Base-by-base conservation (phyloP, 2,329 filamentous ascomycete genomes). In the Diaporthe citriasiana region DNA sequence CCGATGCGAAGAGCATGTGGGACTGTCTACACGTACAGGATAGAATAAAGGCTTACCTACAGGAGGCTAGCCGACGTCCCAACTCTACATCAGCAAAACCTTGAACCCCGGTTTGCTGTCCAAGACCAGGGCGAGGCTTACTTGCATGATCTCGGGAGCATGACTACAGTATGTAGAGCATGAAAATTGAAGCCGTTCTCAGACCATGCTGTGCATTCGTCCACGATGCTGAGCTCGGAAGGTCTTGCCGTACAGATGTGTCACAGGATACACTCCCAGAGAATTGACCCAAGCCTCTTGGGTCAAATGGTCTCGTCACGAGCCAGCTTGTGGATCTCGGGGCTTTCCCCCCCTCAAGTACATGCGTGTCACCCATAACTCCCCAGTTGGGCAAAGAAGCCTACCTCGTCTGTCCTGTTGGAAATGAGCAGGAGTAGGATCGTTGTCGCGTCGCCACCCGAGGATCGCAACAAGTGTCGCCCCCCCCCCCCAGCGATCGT, bases 301-400 rank as follows among this genome's bases (percentile, higher is more conserved):
- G 59, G 40, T 65, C 59, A 47, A 65, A 50, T 65, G 60, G 42
- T 25, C 42, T 50, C 19, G 60, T 65, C 60, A 50, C 59, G 47
- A 63, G 59, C 40, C 59, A 47, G 40, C 8, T 22, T 30, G 59
- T 47, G 57, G 59, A 42, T 38, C 40, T 63, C 40, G 59, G 59
- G 57, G 17, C 35, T 35, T 50, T 50, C n/a, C n/a, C 47, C 47
- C 47, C 10, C 53, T 42, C 38, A 45, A 45, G 38, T 7, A 50
- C 30, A 2, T 13, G 19, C 60, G 12, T 50, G 42, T 27, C 22
- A 47, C 27, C 19, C 12, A 63, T 9, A 63, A 45, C 17, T 9
- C n/a, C 19, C 38, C 57, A 22, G 25, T 22, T 42, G 38, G 22
- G 35, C 38, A 63, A 22, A 47, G 40, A 8, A 47, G 25, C 17